These are phyloP conservation scores for Pythium guiyangense DNA, from an alignment of 352 stramenopile genomes.

Conservation along the genomic window DNA sequence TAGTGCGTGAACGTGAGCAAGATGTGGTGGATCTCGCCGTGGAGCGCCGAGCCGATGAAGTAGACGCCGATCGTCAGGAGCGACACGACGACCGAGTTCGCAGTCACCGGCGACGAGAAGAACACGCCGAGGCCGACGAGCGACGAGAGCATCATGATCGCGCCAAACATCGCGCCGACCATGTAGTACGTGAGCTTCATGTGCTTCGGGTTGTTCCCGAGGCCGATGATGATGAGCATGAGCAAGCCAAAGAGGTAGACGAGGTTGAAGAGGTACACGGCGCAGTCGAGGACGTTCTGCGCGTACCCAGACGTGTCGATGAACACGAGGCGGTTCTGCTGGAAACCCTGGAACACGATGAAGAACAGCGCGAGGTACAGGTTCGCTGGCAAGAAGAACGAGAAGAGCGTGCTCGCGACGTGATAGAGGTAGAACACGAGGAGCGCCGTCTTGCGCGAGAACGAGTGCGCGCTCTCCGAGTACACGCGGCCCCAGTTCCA, in stretches of 20 bases:
- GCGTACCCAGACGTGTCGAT: slow-evolving; percentile 73
- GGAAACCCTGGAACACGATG: slow-evolving; percentile 87
- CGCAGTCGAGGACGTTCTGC: slow-evolving; percentile 45
- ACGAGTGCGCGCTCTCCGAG: slow-evolving; percentile 75
- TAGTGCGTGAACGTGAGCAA: slow-evolving; percentile 87
- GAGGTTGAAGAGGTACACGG: slow-evolving; percentile 79
- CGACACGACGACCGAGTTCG: slow-evolving; percentile 51
- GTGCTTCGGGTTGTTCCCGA: slow-evolving; percentile 87
- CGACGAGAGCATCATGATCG: slow-evolving; percentile 79
- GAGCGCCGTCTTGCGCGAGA: slow-evolving; percentile 60
- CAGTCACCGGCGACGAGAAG: slow-evolving; percentile 54
- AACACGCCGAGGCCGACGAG: slow-evolving; percentile 70
- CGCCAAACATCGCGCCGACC: slow-evolving; percentile 59
- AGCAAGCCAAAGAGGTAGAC: slow-evolving; percentile 73
- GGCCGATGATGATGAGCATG: slow-evolving; percentile 82
- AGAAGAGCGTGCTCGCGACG: slow-evolving; percentile 60
- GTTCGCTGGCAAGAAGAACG: slow-evolving; percentile 75
- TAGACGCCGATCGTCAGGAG: slow-evolving; percentile 74
- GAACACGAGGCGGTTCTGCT: slow-evolving; percentile 79
- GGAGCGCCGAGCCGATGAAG: slow-evolving; percentile 75
- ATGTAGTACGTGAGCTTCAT: slow-evolving; percentile 87
- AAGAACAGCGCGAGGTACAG: slow-evolving; percentile 84
- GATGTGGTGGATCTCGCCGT: slow-evolving; percentile 81
- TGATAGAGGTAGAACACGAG: slow-evolving; percentile 80
- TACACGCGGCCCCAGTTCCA: slow-evolving; percentile 84